A percentile compares a stretch with the other conserved stretches of the same genome.
These are phyloP conservation scores for Aspergillus quadrilineatus DNA, from an alignment of 2,329 filamentous ascomycete genomes.

Conservation along the genomic window DNA sequence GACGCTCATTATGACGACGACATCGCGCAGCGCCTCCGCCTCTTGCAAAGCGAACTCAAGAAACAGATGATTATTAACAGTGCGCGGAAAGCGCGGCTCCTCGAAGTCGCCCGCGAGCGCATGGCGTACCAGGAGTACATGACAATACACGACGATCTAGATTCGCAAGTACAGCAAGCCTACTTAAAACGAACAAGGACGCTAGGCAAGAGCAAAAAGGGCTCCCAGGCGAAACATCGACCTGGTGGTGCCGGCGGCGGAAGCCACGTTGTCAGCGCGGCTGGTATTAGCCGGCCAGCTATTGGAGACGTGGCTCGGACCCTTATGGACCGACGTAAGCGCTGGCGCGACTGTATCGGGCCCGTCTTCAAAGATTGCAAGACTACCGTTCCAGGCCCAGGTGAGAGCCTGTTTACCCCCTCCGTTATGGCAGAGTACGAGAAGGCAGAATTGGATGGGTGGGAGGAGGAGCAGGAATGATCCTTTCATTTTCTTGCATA, in stretches of 20 bases:
- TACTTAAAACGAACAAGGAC: slow-evolving; percentile 95
- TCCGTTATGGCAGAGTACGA: slow-evolving; percentile 70
- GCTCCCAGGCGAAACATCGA: slow-evolving; percentile 60
- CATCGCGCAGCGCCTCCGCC: slow-evolving; percentile 82
- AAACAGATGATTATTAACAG: slow-evolving; percentile 85
- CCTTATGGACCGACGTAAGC: slow-evolving; percentile 83
- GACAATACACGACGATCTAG: slow-evolving; percentile 94
- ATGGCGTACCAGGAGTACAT: slow-evolving; percentile 97
- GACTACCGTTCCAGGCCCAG: slow-evolving; percentile 66
- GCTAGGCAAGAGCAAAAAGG: slow-evolving; percentile 90
- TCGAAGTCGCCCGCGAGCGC: slow-evolving; percentile 83
- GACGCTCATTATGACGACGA: slow-evolving; percentile 92
- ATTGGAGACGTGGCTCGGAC: slow-evolving; percentile 90
- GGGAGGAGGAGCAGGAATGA: slow-evolving; percentile 75
- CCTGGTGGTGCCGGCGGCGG: slow-evolving; percentile 71
- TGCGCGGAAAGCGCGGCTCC: slow-evolving; percentile 80
- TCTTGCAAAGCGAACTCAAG: slow-evolving; percentile 78
- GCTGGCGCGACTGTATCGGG: slow-evolving; percentile 89
- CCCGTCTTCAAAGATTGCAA: slow-evolving; percentile 85
- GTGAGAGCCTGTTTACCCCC: slow-evolving; percentile 73
- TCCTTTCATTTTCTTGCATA: slow-evolving; percentile 10
- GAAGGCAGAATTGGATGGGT: slow-evolving; percentile 73
- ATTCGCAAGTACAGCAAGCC: slow-evolving; percentile 89
- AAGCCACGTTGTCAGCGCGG: slow-evolving; percentile 52
- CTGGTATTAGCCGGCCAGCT: slow-evolving; percentile 51